These are phyloP conservation scores for Hypomyces perniciosus DNA, from an alignment of 2,329 filamentous ascomycete genomes.

Conservation along the genomic window DNA sequence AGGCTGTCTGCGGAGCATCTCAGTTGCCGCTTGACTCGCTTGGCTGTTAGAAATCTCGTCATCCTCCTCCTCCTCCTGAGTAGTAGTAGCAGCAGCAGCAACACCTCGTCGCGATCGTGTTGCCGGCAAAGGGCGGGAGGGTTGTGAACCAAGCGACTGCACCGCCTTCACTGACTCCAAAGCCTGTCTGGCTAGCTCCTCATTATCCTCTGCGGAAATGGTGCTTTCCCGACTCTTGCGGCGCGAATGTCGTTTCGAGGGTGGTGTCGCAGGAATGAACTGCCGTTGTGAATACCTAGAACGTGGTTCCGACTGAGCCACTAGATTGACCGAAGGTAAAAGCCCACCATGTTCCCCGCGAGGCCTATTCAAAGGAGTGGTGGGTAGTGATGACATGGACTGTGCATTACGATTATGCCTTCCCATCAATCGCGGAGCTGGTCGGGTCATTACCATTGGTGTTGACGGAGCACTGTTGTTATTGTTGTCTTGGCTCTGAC, in stretches of 20 bases:
- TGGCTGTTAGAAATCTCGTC: constrained; percentile 63
- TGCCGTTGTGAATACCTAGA: constrained; percentile 37
- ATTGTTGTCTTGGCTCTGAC: constrained; percentile 44
- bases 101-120: constrained; percentile 19
- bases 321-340: constrained; percentile 57
- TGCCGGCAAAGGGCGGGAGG: constrained; percentile 22
- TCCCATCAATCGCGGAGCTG: constrained; percentile 42
- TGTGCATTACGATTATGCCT: constrained; percentile 72
- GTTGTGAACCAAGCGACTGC: constrained; percentile 24
- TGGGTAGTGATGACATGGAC: constrained; percentile 78
- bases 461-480: constrained; percentile 70
- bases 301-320: constrained; percentile 53
- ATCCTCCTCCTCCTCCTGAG: constrained; percentile 25
- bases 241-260: constrained; percentile 37
- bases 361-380: constrained; percentile 59
- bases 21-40: constrained; percentile 70
- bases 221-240: constrained; percentile 78
- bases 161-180: constrained; percentile 48
- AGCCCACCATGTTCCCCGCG: constrained; percentile 46
- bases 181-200: constrained; percentile 50
- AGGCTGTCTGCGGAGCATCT: constrained; percentile 61
- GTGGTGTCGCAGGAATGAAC: constrained; percentile 41
- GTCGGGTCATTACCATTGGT: constrained; percentile 45
- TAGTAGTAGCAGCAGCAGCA: not conserved
- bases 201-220: constrained; percentile 64